Percentiles rank a stretch among this genome's conserved stretches.
phyloP scores from a whole-genome alignment of 805 yeast genomes.

The Saccharomyces mikatae region DNA sequence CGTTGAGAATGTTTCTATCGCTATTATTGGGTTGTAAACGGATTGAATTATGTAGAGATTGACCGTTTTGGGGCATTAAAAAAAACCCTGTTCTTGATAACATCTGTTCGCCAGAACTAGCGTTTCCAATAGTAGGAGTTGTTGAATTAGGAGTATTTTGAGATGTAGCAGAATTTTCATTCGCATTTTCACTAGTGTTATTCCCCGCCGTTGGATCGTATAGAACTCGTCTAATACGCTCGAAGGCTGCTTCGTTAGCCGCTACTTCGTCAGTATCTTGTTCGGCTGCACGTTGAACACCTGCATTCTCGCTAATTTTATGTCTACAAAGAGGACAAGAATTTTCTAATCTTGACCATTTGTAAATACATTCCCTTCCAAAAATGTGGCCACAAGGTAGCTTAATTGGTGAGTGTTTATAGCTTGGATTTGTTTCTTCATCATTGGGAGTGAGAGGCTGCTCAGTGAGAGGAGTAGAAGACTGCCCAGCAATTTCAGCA shows the following conservation, averaged over 20 bases:
- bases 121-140: background rate
- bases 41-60: background rate
- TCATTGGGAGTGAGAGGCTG: conserved; percentile 5
- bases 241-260: conserved; percentile 21
- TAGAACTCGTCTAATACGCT: conserved; percentile 23
- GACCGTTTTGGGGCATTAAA: background rate
- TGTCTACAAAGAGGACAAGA: conserved; percentile 85
- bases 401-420: conserved; percentile 55
- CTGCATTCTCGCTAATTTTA: conserved; percentile 33
- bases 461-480: conserved; percentile 4
- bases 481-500: background rate
- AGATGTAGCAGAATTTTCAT: background rate
- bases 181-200: conserved; percentile 1
- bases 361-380: conserved; percentile 75
- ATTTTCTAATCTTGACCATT: conserved; percentile 69
- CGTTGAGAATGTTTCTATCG: background rate
- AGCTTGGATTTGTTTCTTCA: conserved; percentile 19
- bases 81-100: background rate
- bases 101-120: background rate
- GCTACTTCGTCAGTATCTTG: conserved; percentile 9
- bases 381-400: conserved; percentile 84
- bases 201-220: conserved; percentile 11
- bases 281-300: conserved; percentile 6
- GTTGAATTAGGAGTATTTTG: background rate
- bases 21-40: background rate